Percentiles rank a stretch among this genome's conserved stretches.
Evolutionary conservation across 441 rosid species (phyloP).

Genomic region (Euphorbia corollata): DNA sequence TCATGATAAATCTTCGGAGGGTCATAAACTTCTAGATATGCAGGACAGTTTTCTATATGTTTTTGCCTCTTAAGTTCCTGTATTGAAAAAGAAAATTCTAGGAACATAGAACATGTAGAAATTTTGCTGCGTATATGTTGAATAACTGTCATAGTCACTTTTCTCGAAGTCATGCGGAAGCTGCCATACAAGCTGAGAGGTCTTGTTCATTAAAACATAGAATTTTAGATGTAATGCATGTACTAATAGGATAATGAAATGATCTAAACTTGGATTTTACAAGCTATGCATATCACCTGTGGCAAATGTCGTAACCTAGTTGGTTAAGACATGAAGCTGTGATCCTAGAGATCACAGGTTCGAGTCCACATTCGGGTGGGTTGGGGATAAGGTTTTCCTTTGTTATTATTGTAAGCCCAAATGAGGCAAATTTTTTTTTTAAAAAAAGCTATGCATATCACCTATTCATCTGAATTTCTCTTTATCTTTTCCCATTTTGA

Average conservation of each 20-base stretch:
- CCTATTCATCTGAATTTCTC: background rate
- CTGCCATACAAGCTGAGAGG: background rate
- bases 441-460: slow-evolving; percentile 4
- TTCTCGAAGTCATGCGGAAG: background rate
- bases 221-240: background rate
- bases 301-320: too few relatives aligned
- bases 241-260: background rate
- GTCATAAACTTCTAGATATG: background rate
- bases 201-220: background rate
- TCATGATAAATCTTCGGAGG: background rate
- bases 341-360: too few relatives aligned
- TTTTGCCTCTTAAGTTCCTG: too few relatives aligned
- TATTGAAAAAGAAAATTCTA: too few relatives aligned
- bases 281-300: slow-evolving; percentile 2
- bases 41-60: background rate
- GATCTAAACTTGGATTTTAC: background rate
- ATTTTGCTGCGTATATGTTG: too few relatives aligned
- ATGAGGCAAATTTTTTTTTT: too few relatives aligned
- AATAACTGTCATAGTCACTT: too few relatives aligned
- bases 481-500: background rate
- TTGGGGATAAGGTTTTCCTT: too few relatives aligned
- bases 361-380: too few relatives aligned
- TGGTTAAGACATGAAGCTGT: too few relatives aligned
- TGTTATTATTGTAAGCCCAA: too few relatives aligned
- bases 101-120: too few relatives aligned